A percentile compares a stretch with the other conserved stretches of the same genome.
Conservation (phyloP, 2,329 filamentous ascomycete genomes). For the Colletotrichum sp. region DNA sequence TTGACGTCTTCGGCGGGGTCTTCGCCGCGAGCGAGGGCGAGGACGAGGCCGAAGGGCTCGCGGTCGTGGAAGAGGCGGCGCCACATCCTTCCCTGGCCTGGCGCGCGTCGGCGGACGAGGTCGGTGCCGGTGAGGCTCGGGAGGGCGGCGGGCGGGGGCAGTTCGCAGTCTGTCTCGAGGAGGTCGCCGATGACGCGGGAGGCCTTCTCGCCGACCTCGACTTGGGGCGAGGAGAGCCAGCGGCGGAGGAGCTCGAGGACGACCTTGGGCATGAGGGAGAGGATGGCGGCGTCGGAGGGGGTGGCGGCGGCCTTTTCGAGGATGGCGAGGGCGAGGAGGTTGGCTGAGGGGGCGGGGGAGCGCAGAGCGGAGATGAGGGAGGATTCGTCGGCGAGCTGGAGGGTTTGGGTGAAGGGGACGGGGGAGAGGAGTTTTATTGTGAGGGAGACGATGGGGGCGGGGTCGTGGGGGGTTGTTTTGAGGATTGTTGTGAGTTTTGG, state of each 20-base stretch:
- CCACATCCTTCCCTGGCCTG: conserved; percentile 60
- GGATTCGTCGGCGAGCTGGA: conserved; percentile 56
- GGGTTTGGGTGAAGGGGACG: conserved; percentile 54
- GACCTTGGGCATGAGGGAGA: conserved; percentile 54
- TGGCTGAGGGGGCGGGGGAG: conserved; percentile 60
- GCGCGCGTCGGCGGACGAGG: conserved; percentile 40
- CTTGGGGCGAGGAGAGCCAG: conserved; percentile 59
- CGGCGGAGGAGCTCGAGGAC: conserved; percentile 51
- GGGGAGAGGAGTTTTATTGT: conserved; percentile 61
- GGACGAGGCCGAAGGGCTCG: conserved; percentile 49
- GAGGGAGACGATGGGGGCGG: conserved; percentile 54
- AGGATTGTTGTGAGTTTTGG: conserved; percentile 59
- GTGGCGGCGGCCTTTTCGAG: conserved; percentile 58
- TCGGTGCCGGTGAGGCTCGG: conserved; percentile 31
- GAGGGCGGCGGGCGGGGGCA: conserved; percentile 19
- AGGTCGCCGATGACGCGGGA: conserved; percentile 56
- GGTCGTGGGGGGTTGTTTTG: conserved; percentile 54
- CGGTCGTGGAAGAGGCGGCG: conserved; percentile 52
- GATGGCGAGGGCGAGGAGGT: conserved; percentile 61
- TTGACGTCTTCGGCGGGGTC: conserved; percentile 30
- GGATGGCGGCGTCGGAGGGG: conserved; percentile 52
- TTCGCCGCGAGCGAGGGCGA: conserved; percentile 37
- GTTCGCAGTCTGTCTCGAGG: conserved; percentile 59
- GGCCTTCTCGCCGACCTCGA: conserved; percentile 61
- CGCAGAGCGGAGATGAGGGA: conserved; percentile 56